Evolutionary conservation across 495 filamentous ascomycete genomes (phyloP).

Genomic region (Aspergillus homomorphus): DNA sequence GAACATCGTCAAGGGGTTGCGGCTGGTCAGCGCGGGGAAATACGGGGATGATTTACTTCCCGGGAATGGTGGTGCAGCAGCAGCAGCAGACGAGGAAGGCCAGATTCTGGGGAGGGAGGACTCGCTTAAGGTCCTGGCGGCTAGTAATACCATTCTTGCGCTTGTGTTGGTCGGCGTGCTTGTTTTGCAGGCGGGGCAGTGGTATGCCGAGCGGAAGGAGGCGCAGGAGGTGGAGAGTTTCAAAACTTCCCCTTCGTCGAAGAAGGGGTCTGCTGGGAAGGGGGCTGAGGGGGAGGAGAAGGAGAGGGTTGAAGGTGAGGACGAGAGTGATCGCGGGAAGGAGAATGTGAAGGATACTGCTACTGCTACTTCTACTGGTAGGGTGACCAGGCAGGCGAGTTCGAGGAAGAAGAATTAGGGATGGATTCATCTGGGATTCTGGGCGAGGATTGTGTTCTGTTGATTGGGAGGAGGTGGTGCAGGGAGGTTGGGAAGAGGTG

Average conservation of each 20-base stretch:
- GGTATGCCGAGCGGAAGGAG: slow-evolving; percentile 96
- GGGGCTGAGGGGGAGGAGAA: slow-evolving; percentile 38
- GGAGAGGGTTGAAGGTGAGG: slow-evolving; percentile 27
- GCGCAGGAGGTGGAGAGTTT: slow-evolving; percentile 69
- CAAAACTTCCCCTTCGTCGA: slow-evolving; percentile 6
- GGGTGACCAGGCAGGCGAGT: not conserved
- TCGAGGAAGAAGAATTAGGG: slow-evolving; percentile 16
- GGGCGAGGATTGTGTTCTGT: not conserved
- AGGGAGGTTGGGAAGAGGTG: too few species aligned
- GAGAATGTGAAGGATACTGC: slow-evolving; percentile 1
- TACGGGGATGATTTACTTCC: slow-evolving; percentile 48
- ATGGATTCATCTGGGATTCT: not conserved
- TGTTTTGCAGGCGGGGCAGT: slow-evolving; percentile 94
- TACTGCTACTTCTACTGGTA: not conserved
- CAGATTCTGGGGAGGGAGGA: slow-evolving; percentile 70
- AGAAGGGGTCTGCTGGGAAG: too few species aligned
- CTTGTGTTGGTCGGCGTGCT: slow-evolving; percentile 87
- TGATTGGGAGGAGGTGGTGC: too few species aligned
- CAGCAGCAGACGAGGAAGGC: slow-evolving; percentile 9
- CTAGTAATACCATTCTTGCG: slow-evolving; percentile 92
- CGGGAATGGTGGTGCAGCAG: slow-evolving; percentile 1
- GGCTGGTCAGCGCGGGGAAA: slow-evolving; percentile 61
- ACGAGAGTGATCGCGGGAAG: slow-evolving; percentile 2
- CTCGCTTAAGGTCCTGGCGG: slow-evolving; percentile 83
- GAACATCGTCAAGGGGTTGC: slow-evolving; percentile 91